phyloP scores from a whole-genome alignment of 2,329 filamentous ascomycete genomes.

The Diaporthe amygdali region DNA sequence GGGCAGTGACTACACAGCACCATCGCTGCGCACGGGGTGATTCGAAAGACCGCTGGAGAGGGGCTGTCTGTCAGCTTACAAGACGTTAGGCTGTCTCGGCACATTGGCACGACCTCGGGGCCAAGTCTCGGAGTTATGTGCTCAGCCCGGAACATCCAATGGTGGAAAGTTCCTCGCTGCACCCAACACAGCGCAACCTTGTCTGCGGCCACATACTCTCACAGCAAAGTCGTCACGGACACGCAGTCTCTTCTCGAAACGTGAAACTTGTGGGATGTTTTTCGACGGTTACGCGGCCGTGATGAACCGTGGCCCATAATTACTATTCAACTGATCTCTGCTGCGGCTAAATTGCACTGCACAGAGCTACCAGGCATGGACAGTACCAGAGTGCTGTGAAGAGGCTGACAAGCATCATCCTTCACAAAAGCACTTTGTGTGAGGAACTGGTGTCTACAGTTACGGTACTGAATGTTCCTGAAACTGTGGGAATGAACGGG shows the following conservation, averaged over 20 bases:
- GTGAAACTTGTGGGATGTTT: conserved; percentile 21
- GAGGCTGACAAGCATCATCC: conserved; percentile 22
- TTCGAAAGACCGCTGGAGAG: background rate
- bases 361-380: background rate
- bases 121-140: background rate
- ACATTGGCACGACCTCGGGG: background rate
- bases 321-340: background rate
- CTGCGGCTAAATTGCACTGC: background rate
- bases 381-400: conserved; percentile 1
- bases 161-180: background rate
- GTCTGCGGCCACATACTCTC: background rate
- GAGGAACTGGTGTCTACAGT: conserved; percentile 4
- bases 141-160: background rate
- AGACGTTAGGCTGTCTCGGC: background rate
- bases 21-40: background rate
- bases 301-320: background rate
- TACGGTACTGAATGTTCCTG: background rate
- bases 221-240: background rate
- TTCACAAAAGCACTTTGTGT: background rate
- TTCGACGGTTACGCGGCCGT: conserved; percentile 8
- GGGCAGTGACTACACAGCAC: background rate
- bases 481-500: background rate
- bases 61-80: conserved; percentile 3
- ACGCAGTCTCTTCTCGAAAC: conserved; percentile 13
- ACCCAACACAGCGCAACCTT: background rate